Base-by-base conservation (phyloP, 2,329 filamentous ascomycete genomes). In the Ophiocordyceps camponoti-floridani region DNA sequence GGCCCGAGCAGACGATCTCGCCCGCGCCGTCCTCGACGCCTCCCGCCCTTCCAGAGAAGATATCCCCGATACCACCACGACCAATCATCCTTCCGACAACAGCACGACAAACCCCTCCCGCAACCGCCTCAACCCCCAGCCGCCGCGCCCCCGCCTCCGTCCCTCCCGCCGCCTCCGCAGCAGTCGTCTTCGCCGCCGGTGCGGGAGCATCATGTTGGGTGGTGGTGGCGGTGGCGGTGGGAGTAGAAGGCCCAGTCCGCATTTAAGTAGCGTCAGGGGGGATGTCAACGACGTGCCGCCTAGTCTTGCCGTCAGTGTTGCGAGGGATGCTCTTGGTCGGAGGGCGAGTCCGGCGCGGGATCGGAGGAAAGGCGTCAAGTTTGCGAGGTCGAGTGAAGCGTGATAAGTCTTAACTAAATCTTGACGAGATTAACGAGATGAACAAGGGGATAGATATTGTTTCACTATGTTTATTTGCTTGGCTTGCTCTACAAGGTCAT, bases 321-420 rank as follows among this genome's bases (percentile, higher is more conserved):
- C 74, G 5, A 61, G 75, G 2, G 75, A 77, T 51, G 62, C 69
- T 2, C 58, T 77, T 1, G 68, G 67, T 1, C 52, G 61, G 45
- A 3, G 30, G 3, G 18, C 33, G 7, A 44, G 31, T 26, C 50
- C 54, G 4, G 52, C 56, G 4, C 58, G 50, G 26, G 69, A 72
- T 42, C 58, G 72, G 49, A 66, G 74, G 55, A 79, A 78, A 66
- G 79, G 74, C 49, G 76, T 80, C 52, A 80, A 79, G 61, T 76
- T 79, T 58, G 69, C 67, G 2, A 64, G 63, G 40, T 62, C 66
- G 10, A 65, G 62, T 31, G 45, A 51, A 18, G 52, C 19, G 4
- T 47, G 37, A 45, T 30, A n/a, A n/a, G n/a, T n/a, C n/a, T n/a
- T n/a, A n/a, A n/a, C n/a, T n/a, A n/a, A n/a, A n/a, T n/a, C n/a